Evolutionary conservation across 208 protist genomes (phyloP), one percentile per base, ranked within the genome.

Genomic region (Acanthamoeba lugdunensis): DNA sequence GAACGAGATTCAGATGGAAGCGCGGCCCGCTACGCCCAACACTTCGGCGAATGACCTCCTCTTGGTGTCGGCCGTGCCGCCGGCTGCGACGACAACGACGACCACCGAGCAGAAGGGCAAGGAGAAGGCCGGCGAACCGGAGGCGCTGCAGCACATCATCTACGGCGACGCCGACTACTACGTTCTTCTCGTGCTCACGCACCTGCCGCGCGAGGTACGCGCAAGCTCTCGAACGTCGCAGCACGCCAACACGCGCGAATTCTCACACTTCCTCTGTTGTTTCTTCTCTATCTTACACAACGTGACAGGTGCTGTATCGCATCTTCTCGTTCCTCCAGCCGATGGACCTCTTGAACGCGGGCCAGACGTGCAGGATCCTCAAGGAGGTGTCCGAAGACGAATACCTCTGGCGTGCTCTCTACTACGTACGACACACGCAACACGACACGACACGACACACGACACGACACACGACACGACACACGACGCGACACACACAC

Each of bases 101-200:
- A 7, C 65, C 3, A 11, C 28, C 5, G 65, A 71, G 23, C 25
- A 11, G 14, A 82, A 82, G 45, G 73, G 73, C 73, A 82, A 82
- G 41, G 73, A 82, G 30, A 45, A 33, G 37, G 41, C 28, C 7
- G 73, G 28, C 8, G 73, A 82, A 9, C 30, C 9, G 37, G 37
- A 45, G 33, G 28, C 16, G 23, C 7, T 65, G 65, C 23, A 71
- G 65, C 28, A 82, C 28, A 52, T 82, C 45, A 41, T 28, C 16
- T 82, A 82, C 18, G 73, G 73, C 73, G 73, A 82, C 23, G 73
- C 73, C 23, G 41, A 82, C 45, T 52, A 82, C 73, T 54, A 82
- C 73, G 23, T 82, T 8, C 73, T 82, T 28, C 73, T 82, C 73
- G n/a, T 82, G 4, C 73, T 82, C 37, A 82, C 73, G 5, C 73